Conservation (phyloP, 1,284 basidiomycete species). For the Mrakiaceae sp. region DNA sequence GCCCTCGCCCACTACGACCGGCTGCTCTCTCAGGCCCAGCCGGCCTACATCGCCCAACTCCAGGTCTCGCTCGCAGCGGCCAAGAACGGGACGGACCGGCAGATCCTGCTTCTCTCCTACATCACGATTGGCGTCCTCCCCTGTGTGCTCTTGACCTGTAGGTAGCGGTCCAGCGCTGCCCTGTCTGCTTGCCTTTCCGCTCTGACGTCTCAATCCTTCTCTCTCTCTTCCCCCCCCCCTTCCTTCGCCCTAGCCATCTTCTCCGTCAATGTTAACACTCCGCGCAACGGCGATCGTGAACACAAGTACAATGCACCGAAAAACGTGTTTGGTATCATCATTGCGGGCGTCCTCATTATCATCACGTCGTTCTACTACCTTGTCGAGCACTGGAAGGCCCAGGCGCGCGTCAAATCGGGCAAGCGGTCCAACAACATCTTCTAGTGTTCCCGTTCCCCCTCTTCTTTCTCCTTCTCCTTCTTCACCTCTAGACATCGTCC, state of each 20-base stretch:
- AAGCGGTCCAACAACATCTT: neutral
- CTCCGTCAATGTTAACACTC: slow-evolving; percentile 48
- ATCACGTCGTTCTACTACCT: neutral
- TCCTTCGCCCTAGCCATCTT: slow-evolving; percentile 43
- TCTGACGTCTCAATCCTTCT: no score
- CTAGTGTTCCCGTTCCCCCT: neutral
- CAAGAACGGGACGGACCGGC: slow-evolving; percentile 53
- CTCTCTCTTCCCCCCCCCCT: no score
- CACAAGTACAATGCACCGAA: slow-evolving; percentile 27
- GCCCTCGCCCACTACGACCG: slow-evolving; percentile 80
- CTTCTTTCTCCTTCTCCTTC: neutral
- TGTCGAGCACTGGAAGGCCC: neutral
- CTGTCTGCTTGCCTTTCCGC: no score
- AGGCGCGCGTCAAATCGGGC: no score
- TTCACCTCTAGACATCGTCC: neutral
- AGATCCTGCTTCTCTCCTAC: slow-evolving; percentile 54
- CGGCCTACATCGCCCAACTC: slow-evolving; percentile 69
- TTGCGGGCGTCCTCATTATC: neutral
- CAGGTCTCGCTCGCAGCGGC: slow-evolving; percentile 50
- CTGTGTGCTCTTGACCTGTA: no score
- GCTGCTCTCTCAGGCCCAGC: slow-evolving; percentile 76
- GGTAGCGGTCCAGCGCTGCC: no score
- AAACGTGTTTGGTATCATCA: slow-evolving; percentile 26
- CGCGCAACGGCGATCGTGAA: slow-evolving; percentile 33
- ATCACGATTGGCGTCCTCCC: slow-evolving; percentile 61